Evolutionary conservation across 2,329 filamentous ascomycete genomes (phyloP).

Genomic region (Cladophialophora chaetospira): DNA sequence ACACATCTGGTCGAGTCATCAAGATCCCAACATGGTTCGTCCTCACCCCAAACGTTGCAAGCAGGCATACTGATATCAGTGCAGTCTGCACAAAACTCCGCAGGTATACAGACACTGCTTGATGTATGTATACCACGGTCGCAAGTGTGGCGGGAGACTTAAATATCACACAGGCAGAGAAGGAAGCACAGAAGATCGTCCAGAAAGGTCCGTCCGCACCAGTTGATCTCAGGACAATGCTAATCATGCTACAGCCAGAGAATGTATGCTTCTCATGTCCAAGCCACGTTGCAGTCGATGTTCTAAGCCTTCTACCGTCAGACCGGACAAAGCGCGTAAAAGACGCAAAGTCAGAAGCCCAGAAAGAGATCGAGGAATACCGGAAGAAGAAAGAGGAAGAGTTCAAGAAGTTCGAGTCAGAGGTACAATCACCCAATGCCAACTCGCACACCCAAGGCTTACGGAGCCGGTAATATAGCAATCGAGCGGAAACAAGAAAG

Average conservation of each 20-base stretch:
- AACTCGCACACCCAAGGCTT: neutral
- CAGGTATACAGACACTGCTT: conserved; percentile 97
- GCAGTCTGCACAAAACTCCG: conserved; percentile 96
- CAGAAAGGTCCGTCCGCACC: conserved; percentile 70
- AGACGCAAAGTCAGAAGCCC: conserved; percentile 92
- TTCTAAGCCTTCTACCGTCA: conserved; percentile 40
- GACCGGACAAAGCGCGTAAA: conserved; percentile 96
- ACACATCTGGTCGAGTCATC: too few species aligned
- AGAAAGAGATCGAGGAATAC: conserved; percentile 97
- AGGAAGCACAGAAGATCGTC: conserved; percentile 98
- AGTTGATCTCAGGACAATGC: conserved; percentile 16
- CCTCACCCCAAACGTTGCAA: neutral
- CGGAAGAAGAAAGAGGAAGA: conserved; percentile 86
- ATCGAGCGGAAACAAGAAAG: conserved; percentile 83
- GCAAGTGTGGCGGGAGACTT: conserved; percentile 21
- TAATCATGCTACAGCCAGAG: conserved; percentile 65
- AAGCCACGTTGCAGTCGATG: neutral
- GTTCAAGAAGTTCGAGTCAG: conserved; percentile 89
- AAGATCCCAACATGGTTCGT: conserved; percentile 33
- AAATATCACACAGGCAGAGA: conserved; percentile 71
- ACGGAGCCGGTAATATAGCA: conserved; percentile 61
- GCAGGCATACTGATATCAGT: conserved; percentile 34
- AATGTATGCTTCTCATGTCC: conserved; percentile 65
- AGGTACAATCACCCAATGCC: conserved; percentile 49
- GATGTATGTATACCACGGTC: conserved; percentile 66